Evolutionary conservation across 129 eudicot species (phyloP).

Genomic region (Flaveria sonorensis): DNA sequence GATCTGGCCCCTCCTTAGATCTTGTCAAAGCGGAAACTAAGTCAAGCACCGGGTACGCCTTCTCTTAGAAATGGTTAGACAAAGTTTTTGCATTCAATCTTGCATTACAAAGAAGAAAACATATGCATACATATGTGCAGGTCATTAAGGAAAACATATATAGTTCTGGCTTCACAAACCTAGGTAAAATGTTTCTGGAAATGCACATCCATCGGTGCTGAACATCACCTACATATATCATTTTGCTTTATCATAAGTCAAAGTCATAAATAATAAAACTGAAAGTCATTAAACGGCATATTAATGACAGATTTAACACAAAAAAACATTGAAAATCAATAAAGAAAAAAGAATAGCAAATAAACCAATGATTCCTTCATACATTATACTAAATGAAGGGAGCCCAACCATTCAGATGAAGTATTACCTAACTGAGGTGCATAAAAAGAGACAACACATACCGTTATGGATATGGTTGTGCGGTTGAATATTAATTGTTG

Average conservation of each 20-base stretch:
- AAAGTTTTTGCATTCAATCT: neutral
- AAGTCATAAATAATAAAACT: conserved; percentile 6
- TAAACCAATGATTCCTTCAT: neutral
- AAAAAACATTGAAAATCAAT: neutral
- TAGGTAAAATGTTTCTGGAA: conserved; percentile 92
- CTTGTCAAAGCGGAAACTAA: too few relatives aligned
- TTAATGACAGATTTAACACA: neutral
- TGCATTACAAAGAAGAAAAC: neutral
- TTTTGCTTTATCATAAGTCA: conserved; percentile 15
- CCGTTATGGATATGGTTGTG: neutral
- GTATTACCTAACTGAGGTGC: neutral
- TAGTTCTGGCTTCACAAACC: conserved; percentile 53
- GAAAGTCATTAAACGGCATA: neutral
- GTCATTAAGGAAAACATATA: conserved; percentile 3
- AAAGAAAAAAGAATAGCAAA: neutral
- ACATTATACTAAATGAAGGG: neutral
- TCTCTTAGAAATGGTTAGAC: neutral
- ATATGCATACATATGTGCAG: neutral
- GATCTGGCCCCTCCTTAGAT: too few relatives aligned
- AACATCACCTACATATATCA: conserved; percentile 84
- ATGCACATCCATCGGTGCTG: conserved; percentile 84
- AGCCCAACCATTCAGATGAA: neutral
- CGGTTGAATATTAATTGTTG: neutral
- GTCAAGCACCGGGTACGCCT: too few relatives aligned
- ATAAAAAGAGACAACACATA: neutral